Evolutionary conservation across 2,329 filamentous ascomycete species (phyloP).

Genomic region (Sporothrix inflata): DNA sequence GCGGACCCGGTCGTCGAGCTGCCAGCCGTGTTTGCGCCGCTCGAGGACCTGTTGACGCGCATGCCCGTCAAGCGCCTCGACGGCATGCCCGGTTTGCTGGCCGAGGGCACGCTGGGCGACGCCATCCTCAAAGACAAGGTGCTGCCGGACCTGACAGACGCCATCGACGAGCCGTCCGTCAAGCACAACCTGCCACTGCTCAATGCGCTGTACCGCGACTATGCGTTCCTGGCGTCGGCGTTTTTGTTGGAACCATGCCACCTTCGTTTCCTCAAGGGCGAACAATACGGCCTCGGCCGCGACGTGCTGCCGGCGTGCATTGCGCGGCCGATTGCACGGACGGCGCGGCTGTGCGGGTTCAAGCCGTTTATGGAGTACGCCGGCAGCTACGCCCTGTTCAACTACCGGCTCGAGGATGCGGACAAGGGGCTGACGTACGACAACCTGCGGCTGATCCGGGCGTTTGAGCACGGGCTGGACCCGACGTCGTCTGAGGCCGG

Average conservation of each 20-base stretch:
- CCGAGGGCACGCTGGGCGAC: conserved; percentile 71
- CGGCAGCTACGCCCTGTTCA: conserved; percentile 69
- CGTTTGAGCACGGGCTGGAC: conserved; percentile 88
- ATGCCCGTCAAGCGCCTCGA: conserved; percentile 79
- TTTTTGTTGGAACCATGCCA: conserved; percentile 93
- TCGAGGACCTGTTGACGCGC: conserved; percentile 72
- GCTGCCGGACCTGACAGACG: conserved; percentile 74
- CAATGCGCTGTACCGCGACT: conserved; percentile 88
- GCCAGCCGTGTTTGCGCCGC: conserved; percentile 71
- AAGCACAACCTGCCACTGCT: conserved; percentile 74
- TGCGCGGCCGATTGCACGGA: conserved; percentile 78
- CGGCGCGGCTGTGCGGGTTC: conserved; percentile 85
- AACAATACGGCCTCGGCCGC: conserved; percentile 77
- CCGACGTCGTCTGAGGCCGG: conserved; percentile 87
- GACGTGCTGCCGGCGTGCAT: conserved; percentile 73
- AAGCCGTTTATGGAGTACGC: conserved; percentile 91
- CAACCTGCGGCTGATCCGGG: conserved; percentile 82
- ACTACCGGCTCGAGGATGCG: conserved; percentile 65
- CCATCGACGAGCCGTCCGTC: conserved; percentile 67
- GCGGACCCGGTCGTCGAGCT: conserved; percentile 65
- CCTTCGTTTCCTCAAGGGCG: conserved; percentile 69
- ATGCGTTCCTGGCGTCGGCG: conserved; percentile 85
- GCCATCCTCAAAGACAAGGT: conserved; percentile 65
- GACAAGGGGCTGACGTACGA: conserved; percentile 60
- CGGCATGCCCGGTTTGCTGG: conserved; percentile 77